Conservation (phyloP, 495 filamentous ascomycete genomes). For the Endocarpon pusillum region DNA sequence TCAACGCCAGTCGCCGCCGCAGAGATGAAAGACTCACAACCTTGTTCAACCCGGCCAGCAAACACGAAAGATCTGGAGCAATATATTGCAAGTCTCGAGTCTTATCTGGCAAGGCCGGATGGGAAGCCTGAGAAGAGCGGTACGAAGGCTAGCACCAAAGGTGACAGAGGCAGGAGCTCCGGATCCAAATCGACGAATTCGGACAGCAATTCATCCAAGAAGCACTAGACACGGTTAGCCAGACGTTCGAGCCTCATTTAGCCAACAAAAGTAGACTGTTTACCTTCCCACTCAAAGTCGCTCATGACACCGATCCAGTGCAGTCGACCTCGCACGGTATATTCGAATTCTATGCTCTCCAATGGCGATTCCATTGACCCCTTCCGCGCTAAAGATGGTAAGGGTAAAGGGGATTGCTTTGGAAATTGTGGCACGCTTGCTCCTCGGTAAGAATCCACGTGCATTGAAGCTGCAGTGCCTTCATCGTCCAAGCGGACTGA, state of each 20-base stretch:
- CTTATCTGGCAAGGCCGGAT: conserved; percentile 13
- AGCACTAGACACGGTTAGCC: conserved; percentile 17
- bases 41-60: no score
- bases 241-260: conserved; percentile 1
- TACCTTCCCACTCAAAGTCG: conserved; percentile 67
- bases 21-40: conserved; percentile 12
- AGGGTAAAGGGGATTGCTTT: no score
- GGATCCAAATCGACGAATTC: neutral
- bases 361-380: no score
- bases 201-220: conserved; percentile 18
- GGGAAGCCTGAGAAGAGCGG: conserved; percentile 1
- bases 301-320: conserved; percentile 73
- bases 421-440: no score
- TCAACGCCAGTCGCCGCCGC: conserved; percentile 1
- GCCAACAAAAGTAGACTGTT: no score
- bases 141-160: conserved; percentile 1
- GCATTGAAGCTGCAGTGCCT: no score
- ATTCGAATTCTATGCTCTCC: conserved; percentile 41
- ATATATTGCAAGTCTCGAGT: conserved; percentile 17
- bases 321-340: conserved; percentile 47
- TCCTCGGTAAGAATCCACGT: no score
- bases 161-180: neutral
- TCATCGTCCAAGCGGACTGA: no score
- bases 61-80: conserved; percentile 18
- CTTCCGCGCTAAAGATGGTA: no score